These are phyloP conservation scores for Amylocystis lapponica DNA, from an alignment of 768 basidiomycete genomes.

Conservation along the genomic window DNA sequence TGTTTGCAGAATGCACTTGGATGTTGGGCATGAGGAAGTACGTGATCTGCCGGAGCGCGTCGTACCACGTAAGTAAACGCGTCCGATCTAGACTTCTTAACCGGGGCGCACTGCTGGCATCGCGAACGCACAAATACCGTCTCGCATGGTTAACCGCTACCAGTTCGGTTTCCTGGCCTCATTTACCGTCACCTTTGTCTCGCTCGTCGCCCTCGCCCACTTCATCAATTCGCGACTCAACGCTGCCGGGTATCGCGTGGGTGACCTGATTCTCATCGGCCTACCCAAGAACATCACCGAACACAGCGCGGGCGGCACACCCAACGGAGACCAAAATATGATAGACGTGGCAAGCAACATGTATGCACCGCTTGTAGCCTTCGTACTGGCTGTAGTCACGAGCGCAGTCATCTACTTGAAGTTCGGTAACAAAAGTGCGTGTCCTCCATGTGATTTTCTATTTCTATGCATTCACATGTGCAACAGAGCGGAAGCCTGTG, in stretches of 20 bases:
- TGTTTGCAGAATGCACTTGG: too few relatives aligned
- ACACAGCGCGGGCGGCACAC: constrained; percentile 5
- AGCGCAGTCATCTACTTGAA: constrained; percentile 50
- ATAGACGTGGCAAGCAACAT: too few relatives aligned
- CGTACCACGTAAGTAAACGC: too few relatives aligned
- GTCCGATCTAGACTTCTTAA: too few relatives aligned
- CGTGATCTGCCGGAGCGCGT: too few relatives aligned
- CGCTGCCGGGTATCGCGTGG: constrained; percentile 51
- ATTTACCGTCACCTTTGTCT: constrained; percentile 39
- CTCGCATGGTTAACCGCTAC: constrained; percentile 47
- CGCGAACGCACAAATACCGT: too few relatives aligned
- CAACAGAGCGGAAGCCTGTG: constrained; percentile 58
- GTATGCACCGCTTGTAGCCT: constrained; percentile 41
- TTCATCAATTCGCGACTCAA: constrained; percentile 39
- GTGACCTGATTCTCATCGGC: constrained; percentile 59
- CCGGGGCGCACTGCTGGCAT: too few relatives aligned
- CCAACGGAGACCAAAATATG: too few relatives aligned
- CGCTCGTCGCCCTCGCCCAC: constrained; percentile 41
- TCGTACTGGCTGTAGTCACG: constrained; percentile 46
- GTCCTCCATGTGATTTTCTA: not conserved
- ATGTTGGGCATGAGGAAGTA: too few relatives aligned
- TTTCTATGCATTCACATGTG: not conserved
- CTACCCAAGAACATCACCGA: constrained; percentile 22
- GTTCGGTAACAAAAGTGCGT: constrained; percentile 24
- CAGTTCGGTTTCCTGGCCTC: constrained; percentile 53